phyloP scores from a whole-genome alignment of 345 rosid genomes.

The Erucastrum elatum region DNA sequence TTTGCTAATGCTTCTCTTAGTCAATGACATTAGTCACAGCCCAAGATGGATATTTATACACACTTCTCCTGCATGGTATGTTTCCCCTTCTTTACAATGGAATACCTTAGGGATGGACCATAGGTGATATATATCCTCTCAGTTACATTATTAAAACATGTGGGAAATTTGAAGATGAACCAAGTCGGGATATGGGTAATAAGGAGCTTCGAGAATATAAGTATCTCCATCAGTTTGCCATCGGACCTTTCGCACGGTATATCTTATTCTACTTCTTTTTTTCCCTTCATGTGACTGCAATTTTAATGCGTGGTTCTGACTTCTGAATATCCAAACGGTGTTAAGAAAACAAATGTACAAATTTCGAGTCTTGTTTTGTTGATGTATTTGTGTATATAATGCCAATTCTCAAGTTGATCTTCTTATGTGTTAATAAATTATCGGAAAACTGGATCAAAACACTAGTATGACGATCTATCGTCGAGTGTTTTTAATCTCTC shows the following conservation, averaged over 20 bases:
- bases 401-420: not conserved
- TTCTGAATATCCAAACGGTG: not conserved
- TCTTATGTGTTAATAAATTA: not conserved
- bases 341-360: not conserved
- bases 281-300: not conserved
- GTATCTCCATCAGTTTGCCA: not conserved
- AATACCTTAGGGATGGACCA: slow-evolving; percentile 14
- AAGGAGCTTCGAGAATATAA: slow-evolving; percentile 9
- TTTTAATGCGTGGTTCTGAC: not conserved
- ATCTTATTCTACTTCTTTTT: not conserved
- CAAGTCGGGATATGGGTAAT: slow-evolving; percentile 29
- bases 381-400: not conserved
- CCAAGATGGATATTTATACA: slow-evolving; percentile 17
- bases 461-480: not conserved
- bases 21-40: not conserved
- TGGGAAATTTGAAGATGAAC: slow-evolving; percentile 29
- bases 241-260: not conserved
- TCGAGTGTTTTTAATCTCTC: not conserved
- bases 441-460: not conserved
- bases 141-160: not conserved
- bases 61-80: not conserved
- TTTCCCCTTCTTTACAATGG: not conserved
- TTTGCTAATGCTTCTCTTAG: slow-evolving; percentile 16
- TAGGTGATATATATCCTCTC: slow-evolving; percentile 12
- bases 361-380: not conserved